Evolutionary conservation across 1,284 basidiomycete species (phyloP).

Genomic region (Xerocomus nothofagi): DNA sequence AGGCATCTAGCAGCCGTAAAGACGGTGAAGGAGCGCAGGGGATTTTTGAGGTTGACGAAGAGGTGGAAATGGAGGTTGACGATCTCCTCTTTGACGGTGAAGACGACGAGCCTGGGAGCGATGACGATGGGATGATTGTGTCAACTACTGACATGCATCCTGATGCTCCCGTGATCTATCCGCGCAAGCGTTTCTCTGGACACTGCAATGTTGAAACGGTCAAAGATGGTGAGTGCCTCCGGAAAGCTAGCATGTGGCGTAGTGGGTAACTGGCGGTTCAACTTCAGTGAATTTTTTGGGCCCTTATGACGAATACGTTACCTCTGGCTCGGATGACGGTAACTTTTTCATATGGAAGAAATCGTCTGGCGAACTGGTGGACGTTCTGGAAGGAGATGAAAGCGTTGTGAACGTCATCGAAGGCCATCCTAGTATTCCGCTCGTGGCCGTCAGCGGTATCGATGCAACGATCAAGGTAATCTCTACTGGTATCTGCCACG

Average conservation of each 20-base stretch:
- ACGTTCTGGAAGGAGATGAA: constrained; percentile 83
- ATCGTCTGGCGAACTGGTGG: constrained; percentile 58
- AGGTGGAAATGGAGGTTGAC: constrained; percentile 28
- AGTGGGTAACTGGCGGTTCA: constrained; percentile 2
- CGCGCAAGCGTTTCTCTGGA: constrained; percentile 69
- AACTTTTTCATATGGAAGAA: constrained; percentile 87
- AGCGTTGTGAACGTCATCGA: constrained; percentile 87
- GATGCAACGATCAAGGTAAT: constrained; percentile 84
- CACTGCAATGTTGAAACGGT: constrained; percentile 85
- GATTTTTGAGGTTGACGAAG: constrained; percentile 18
- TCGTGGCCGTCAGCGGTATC: constrained; percentile 87
- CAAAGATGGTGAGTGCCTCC: constrained; percentile 76
- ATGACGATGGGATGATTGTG: constrained; percentile 32
- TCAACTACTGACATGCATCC: constrained; percentile 35
- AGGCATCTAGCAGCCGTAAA: background rate
- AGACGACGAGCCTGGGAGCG: constrained; percentile 34
- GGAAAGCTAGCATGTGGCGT: background rate
- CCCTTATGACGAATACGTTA: constrained; percentile 72
- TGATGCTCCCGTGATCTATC: constrained; percentile 62
- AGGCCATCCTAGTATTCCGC: constrained; percentile 77
- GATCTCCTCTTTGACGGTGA: constrained; percentile 19
- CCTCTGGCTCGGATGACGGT: constrained; percentile 90
- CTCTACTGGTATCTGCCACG: background rate
- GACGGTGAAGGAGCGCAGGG: constrained; percentile 5
- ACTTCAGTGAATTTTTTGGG: constrained; percentile 82